Evolutionary conservation across 2,329 filamentous ascomycete species (phyloP).

Genomic region (Zymoseptoria tritici): DNA sequence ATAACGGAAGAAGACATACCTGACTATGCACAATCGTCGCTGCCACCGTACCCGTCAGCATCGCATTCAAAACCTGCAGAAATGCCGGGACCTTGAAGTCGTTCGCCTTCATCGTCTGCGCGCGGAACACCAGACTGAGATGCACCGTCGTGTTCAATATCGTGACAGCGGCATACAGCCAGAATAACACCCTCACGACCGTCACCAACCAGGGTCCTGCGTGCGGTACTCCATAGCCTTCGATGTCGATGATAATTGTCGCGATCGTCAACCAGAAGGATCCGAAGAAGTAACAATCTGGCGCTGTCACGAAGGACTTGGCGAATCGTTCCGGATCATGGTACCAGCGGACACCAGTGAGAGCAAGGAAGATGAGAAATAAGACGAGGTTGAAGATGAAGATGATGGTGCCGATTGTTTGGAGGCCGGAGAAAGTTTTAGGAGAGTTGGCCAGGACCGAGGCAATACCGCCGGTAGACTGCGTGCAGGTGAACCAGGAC

Average conservation of each 20-base stretch:
- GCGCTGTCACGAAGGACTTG: conserved; percentile 55
- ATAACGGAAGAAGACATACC: background rate
- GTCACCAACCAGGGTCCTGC: conserved; percentile 49
- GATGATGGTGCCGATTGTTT: conserved; percentile 57
- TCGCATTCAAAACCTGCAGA: conserved; percentile 15
- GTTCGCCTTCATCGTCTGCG: conserved; percentile 5
- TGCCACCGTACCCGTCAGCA: conserved; percentile 18
- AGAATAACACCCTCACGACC: conserved; percentile 59
- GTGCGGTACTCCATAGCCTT: conserved; percentile 56
- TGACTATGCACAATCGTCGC: conserved; percentile 7
- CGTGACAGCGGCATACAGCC: conserved; percentile 47
- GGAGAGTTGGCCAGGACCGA: conserved; percentile 57
- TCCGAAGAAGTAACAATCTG: conserved; percentile 63
- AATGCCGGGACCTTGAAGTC: conserved; percentile 14
- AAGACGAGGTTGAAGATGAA: conserved; percentile 62
- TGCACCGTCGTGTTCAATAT: conserved; percentile 9
- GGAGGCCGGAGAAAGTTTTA: conserved; percentile 56
- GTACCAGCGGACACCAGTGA: conserved; percentile 55
- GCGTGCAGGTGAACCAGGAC: conserved; percentile 63
- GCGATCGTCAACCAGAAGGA: conserved; percentile 64
- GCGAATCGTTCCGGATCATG: conserved; percentile 48
- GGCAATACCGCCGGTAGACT: conserved; percentile 66
- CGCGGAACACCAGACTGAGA: conserved; percentile 7
- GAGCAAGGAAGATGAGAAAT: conserved; percentile 49
- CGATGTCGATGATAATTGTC: conserved; percentile 59